These are phyloP conservation scores for Cercis canadensis DNA, from an alignment of 306 rosid species.

Conservation along the genomic window DNA sequence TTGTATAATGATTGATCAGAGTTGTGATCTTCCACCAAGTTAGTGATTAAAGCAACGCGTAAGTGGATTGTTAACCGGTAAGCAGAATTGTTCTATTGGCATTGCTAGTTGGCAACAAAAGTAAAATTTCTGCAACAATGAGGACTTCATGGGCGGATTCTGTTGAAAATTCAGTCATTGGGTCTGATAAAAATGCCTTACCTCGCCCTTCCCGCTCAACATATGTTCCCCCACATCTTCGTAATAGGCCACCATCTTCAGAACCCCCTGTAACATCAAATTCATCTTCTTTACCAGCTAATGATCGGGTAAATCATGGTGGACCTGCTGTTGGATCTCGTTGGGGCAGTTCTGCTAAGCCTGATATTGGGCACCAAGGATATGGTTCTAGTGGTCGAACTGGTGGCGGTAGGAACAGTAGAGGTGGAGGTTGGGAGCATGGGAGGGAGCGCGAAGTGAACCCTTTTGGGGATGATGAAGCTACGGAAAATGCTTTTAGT, in stretches of 20 bases:
- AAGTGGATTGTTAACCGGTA: conserved; percentile 40
- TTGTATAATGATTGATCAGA: conserved; percentile 27
- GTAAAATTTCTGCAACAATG: conserved; percentile 46
- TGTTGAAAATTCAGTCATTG: conserved; percentile 56
- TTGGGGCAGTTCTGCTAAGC: conserved; percentile 53
- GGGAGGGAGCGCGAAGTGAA: conserved; percentile 72
- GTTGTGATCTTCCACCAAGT: conserved; percentile 26
- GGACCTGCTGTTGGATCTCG: conserved; percentile 46
- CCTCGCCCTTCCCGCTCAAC: conserved; percentile 52
- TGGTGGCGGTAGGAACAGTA: conserved; percentile 59
- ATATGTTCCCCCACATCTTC: conserved; percentile 84
- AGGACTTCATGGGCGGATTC: conserved; percentile 77
- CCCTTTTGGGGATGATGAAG: conserved; percentile 66
- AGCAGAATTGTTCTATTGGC: conserved; percentile 25
- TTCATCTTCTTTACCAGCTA: conserved; percentile 31
- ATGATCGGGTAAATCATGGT: conserved; percentile 44
- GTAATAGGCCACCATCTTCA: conserved; percentile 57
- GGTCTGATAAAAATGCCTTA: conserved; percentile 39
- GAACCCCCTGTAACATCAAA: conserved; percentile 45
- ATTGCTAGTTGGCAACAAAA: conserved; percentile 38
- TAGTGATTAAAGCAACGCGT: conserved; percentile 2
- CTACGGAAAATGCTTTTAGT: conserved; percentile 30
- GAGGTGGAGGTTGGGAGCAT: conserved; percentile 62
- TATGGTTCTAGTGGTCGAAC: conserved; percentile 40
- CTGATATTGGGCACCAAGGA: conserved; percentile 46